Base-by-base conservation (phyloP, 208 protist genomes). In the Leptomonas seymouri region DNA sequence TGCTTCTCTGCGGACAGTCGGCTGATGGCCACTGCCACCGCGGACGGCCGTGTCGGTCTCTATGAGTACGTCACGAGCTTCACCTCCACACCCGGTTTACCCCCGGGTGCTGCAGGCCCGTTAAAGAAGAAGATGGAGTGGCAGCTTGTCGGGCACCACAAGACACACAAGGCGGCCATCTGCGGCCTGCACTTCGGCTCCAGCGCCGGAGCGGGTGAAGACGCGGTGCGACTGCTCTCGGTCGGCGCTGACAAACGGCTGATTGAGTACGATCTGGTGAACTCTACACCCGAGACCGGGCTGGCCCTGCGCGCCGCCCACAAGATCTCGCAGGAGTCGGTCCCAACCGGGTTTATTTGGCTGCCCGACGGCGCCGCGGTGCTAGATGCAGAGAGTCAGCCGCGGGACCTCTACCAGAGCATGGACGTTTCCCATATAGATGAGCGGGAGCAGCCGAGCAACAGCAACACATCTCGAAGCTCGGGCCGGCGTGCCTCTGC, bases 251-350 rank as follows among this genome's bases (percentile, higher is more conserved):
- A 99, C 77, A 90, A 97, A 72, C 72, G 85, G 11, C 76, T 99
- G 14, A 94, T 99, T 54, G 95, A 98, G 84, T 99, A 98, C 76
- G 94, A 99, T 75, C 61, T 99, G 28, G 71, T 87, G 16, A 82
- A 95, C 61, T 96, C 90, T 21, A 81, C 86, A 41, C 81, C 96
- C 12, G 85, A 93, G 66, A 87, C 64, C 16, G 97, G 97, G 46
- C 66, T 98, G 15, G 72, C 89, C 71, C 60, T 98, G 58, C 81
- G 89, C 23, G 86, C 74, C 2, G 88, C 90, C 12, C 87, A 97
- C 69, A 88, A 90, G 59, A 96, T 98, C 63, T 95, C 95, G 31
- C 96, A 98, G 79, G 85, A 84, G 25, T 68, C 91, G 5, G 45
- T 87, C 15, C 97, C 97, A 14, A 98, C 95, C 1, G 93, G 93